Conservation (phyloP, 139 green algal species). For the Chlamydomonas sp. region DNA sequence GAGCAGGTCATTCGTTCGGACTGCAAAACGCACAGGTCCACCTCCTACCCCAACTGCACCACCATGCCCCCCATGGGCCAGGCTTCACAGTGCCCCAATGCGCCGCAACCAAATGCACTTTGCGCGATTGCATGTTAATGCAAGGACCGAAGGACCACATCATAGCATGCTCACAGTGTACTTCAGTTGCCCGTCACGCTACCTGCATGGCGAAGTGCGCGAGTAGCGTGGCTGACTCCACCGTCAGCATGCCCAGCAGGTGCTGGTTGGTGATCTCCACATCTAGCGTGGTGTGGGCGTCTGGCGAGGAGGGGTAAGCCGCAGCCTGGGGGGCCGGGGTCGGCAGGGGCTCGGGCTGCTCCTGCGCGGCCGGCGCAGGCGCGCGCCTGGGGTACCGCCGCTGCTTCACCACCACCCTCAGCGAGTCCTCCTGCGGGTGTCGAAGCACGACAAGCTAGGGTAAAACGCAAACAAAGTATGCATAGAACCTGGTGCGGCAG, state of each 20-base stretch:
- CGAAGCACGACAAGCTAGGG: background rate
- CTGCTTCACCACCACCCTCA: slow-evolving; percentile 44
- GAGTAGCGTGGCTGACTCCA: slow-evolving; percentile 52
- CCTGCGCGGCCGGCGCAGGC: background rate
- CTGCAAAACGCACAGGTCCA: too few relatives aligned
- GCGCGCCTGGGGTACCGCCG: background rate
- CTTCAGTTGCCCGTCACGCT: too few relatives aligned
- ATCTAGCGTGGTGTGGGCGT: slow-evolving; percentile 9
- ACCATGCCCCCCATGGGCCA: too few relatives aligned
- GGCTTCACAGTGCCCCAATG: too few relatives aligned
- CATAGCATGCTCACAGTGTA: too few relatives aligned
- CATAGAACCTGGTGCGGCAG: too few relatives aligned
- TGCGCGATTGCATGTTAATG: too few relatives aligned
- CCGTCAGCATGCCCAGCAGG: slow-evolving; percentile 55
- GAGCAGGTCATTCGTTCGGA: too few relatives aligned
- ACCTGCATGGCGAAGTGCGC: slow-evolving; percentile 55
- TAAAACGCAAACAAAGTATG: background rate
- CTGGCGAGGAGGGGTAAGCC: background rate
- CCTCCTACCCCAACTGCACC: too few relatives aligned
- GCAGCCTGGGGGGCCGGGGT: background rate
- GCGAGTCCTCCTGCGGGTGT: slow-evolving; percentile 49
- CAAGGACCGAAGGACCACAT: too few relatives aligned
- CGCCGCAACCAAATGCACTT: too few relatives aligned
- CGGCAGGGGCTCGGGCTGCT: background rate
- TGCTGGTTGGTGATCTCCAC: slow-evolving; percentile 62